These are phyloP conservation scores for Colletotrichum agaves DNA, from an alignment of 2,329 filamentous ascomycete genomes.

Conservation along the genomic window DNA sequence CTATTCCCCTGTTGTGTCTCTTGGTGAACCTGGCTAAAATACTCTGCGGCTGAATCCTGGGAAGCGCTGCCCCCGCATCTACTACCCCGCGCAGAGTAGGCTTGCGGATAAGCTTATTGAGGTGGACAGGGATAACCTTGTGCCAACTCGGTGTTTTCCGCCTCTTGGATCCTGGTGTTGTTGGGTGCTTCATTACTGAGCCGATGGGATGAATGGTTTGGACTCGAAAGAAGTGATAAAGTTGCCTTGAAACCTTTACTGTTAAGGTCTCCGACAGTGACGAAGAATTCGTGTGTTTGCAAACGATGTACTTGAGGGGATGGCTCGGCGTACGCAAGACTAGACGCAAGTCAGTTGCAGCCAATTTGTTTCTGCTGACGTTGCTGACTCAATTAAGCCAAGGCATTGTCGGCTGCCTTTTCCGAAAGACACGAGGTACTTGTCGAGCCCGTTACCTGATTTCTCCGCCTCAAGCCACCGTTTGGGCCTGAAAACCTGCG, in stretches of 20 bases:
- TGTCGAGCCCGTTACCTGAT: constrained; percentile 27
- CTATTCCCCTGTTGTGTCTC: not conserved
- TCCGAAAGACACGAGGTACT: constrained; percentile 36
- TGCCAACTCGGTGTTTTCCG: not conserved
- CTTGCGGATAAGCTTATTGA: constrained; percentile 16
- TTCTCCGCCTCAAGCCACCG: constrained; percentile 42
- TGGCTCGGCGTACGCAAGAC: constrained; percentile 34
- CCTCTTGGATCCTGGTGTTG: not conserved
- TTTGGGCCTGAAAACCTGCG: constrained; percentile 41
- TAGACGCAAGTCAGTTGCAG: not conserved
- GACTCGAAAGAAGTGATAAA: not conserved
- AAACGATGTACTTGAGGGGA: constrained; percentile 39
- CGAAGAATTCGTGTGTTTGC: constrained; percentile 26
- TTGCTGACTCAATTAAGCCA: constrained; percentile 38
- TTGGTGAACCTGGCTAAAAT: constrained; percentile 3
- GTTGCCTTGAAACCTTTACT: constrained; percentile 34
- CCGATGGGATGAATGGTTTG: not conserved
- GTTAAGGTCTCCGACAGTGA: constrained; percentile 3
- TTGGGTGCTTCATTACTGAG: not conserved
- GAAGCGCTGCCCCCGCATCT: constrained; percentile 5
- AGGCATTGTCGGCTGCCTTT: constrained; percentile 40
- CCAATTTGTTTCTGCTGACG: not conserved
- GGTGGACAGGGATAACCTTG: not conserved
- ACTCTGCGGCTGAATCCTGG: constrained; percentile 16
- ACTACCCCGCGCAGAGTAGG: not conserved